Conservation (phyloP, 2,329 filamentous ascomycete genomes). For the Sporothrix luriei region DNA sequence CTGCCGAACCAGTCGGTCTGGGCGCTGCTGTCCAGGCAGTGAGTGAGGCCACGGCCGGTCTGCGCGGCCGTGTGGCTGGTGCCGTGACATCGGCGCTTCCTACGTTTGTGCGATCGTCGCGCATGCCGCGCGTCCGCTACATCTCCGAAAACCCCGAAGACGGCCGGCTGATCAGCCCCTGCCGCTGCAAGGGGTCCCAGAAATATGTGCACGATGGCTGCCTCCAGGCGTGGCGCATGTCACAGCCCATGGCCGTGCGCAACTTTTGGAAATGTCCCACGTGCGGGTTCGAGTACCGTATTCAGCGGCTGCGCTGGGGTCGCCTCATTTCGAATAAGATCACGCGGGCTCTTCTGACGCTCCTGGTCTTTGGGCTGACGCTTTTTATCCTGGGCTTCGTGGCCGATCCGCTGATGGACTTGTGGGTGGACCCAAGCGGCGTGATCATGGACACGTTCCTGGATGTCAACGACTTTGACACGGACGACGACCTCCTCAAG, state of each 20-base stretch:
- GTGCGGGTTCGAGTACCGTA: conserved; percentile 78
- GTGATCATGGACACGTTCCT: conserved; percentile 59
- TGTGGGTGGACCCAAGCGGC: conserved; percentile 79
- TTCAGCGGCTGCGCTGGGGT: conserved; percentile 76
- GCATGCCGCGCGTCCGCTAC: conserved; percentile 53
- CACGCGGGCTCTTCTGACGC: conserved; percentile 70
- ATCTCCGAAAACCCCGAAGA: conserved; percentile 72
- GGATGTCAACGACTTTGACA: conserved; percentile 46
- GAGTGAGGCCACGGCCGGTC: conserved; percentile 9
- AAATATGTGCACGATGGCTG: conserved; percentile 95
- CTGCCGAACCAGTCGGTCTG: neutral
- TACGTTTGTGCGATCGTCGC: conserved; percentile 40
- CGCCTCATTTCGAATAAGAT: conserved; percentile 67
- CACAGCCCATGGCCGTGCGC: conserved; percentile 64
- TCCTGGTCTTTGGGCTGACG: conserved; percentile 68
- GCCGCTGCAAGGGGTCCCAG: conserved; percentile 89
- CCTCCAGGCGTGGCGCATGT: conserved; percentile 77
- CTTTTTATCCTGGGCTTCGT: conserved; percentile 87
- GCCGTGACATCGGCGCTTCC: conserved; percentile 38
- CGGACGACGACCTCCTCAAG: conserved; percentile 39
- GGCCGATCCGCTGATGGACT: conserved; percentile 86
- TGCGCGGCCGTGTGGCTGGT: conserved; percentile 25
- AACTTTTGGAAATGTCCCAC: conserved; percentile 89
- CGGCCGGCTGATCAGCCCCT: conserved; percentile 82
- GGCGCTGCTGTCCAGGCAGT: conserved; percentile 15